phyloP scores from a whole-genome alignment of 495 filamentous ascomycete species.

The Jackrogersella minutella region DNA sequence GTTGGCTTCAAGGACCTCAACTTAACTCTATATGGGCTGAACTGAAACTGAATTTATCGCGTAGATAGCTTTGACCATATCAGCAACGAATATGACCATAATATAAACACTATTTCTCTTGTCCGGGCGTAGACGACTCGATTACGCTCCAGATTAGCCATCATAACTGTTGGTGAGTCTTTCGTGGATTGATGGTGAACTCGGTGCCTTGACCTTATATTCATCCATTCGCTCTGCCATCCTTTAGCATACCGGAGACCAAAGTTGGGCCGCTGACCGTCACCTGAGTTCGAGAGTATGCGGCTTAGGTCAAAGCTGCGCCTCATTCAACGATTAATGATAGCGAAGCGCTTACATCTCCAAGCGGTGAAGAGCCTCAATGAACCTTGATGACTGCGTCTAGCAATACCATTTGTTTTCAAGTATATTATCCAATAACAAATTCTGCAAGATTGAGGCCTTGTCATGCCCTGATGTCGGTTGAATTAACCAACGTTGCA shows the following conservation, averaged over 20 bases:
- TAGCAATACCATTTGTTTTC: neutral
- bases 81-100: too few relatives aligned
- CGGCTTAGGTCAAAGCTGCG: neutral
- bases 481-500: neutral
- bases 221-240: neutral
- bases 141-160: neutral
- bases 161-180: neutral
- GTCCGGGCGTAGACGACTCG: neutral
- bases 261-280: neutral
- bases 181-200: neutral
- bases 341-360: neutral
- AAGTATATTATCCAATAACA: neutral
- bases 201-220: neutral
- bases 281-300: neutral
- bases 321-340: neutral
- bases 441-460: neutral
- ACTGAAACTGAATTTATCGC: neutral
- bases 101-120: neutral
- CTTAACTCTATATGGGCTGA: conserved; percentile 4
- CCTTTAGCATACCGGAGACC: neutral
- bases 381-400: neutral
- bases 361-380: neutral
- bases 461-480: neutral
- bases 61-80: neutral
- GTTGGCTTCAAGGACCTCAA: conserved; percentile 18